Conservation (phyloP, 441 rosid species). For the Hura crepitans region DNA sequence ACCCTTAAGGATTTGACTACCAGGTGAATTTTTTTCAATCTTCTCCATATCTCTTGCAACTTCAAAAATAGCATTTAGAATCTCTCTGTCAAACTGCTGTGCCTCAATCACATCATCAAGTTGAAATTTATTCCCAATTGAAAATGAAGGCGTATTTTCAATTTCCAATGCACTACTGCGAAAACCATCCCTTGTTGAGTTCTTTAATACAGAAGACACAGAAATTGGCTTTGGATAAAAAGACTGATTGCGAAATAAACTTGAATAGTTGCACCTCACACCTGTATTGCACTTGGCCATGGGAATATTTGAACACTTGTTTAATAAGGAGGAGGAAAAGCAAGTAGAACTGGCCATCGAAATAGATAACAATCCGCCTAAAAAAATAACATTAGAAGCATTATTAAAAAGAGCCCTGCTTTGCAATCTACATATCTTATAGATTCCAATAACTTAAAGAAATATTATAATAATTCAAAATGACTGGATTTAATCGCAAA, state of each 20-base stretch:
- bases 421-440: too few relatives aligned
- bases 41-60: slow-evolving; percentile 84
- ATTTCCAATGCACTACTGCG: slow-evolving; percentile 40
- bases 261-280: slow-evolving; percentile 24
- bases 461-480: not conserved
- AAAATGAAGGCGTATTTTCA: slow-evolving; percentile 26
- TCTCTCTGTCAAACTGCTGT: slow-evolving; percentile 84
- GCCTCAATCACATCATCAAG: slow-evolving; percentile 85
- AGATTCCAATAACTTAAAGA: not conserved
- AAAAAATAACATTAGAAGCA: not conserved
- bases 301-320: slow-evolving; percentile 25
- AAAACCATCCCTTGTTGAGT: slow-evolving; percentile 22
- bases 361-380: not conserved
- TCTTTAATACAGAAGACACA: slow-evolving; percentile 20
- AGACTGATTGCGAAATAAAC: slow-evolving; percentile 7
- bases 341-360: slow-evolving; percentile 34
- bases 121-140: slow-evolving; percentile 55
- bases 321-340: slow-evolving; percentile 33
- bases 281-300: slow-evolving; percentile 22
- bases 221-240: slow-evolving; percentile 16
- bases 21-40: slow-evolving; percentile 64
- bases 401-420: not conserved
- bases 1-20: slow-evolving; percentile 81
- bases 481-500: not conserved
- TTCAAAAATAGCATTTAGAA: slow-evolving; percentile 64